Evolutionary conservation across 108 stramenopile species (phyloP), one percentile per base, ranked within the genome.

Genomic region (Skeletonema marinoi): DNA sequence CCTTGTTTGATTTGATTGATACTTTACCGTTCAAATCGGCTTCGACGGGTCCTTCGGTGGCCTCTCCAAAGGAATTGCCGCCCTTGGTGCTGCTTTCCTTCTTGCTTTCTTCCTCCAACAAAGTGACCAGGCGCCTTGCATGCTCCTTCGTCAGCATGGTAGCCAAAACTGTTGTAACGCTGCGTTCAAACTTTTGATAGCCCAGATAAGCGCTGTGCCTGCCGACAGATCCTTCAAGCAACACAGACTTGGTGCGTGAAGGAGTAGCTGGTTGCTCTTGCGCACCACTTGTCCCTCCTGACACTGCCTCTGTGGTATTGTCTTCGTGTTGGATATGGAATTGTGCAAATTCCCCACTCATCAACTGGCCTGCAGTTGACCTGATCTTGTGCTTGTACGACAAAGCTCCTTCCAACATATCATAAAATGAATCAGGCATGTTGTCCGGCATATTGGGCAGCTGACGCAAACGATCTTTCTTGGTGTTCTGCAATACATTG

Each of bases 371-470:
- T 10, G 94, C 94, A 65, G 66, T 73, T 66, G 73, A 82, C 62
- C 94, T 75, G 10, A 62, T 41, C 66, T 92, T 92, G 60, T 90
- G 87, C 48, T 85, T 66, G 71, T 92, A 93, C 4, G 60, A 68
- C 58, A 95, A 70, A 30, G 86, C 69, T 41, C 74, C 78, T 30
- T 90, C 88, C 32, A 95, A 68, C 86, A 95, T 83, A 4, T 88
- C 89, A 65, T 81, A 88, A 69, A 73, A 95, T 11, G 86, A 85
- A 16, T 88, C 87, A 9, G 94, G 94, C 86, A 95, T 85, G 58
- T 89, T 83, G 21, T 85, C 80, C 17, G 94, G 94, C 65, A 95
- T 74, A 60, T 90, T 90, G 3, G 94, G 92, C 17, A 92, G 66
- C 1, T 75, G 51, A 35, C 73, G 60, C 56, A 93, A 66, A 41